These are phyloP conservation scores for Paramicrosporidium saccamoebae DNA, from an alignment of 371 early-diverging fungal genomes.

Conservation along the genomic window DNA sequence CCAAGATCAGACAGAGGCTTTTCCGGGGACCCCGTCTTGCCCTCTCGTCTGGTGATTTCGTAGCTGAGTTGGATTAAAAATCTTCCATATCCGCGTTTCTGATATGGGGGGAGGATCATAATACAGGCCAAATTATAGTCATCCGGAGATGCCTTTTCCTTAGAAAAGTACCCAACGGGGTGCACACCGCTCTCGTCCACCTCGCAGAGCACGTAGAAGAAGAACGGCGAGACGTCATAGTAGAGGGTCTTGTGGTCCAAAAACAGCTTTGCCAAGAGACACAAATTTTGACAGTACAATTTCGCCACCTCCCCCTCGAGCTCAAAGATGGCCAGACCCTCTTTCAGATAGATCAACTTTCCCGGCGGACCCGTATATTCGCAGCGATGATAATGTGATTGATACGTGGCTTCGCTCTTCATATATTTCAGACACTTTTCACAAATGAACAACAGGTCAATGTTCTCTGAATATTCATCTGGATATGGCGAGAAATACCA, in stretches of 20 bases:
- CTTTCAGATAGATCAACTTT: slow-evolving; percentile 87
- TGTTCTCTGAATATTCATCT: slow-evolving; percentile 39
- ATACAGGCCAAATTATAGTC: slow-evolving; percentile 97
- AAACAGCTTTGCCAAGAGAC: slow-evolving; percentile 89
- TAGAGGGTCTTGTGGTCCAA: slow-evolving; percentile 97
- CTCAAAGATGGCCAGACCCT: slow-evolving; percentile 54
- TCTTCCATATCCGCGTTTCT: slow-evolving; percentile 91
- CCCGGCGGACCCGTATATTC: slow-evolving; percentile 50
- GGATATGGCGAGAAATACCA: slow-evolving; percentile 98
- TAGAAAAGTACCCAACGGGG: slow-evolving; percentile 96
- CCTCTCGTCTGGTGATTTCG: slow-evolving; percentile 53
- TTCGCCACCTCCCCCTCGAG: slow-evolving; percentile 78
- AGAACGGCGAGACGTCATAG: slow-evolving; percentile 95
- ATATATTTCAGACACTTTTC: slow-evolving; percentile 92
- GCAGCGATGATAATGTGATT: neutral
- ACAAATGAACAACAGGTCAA: slow-evolving; percentile 41
- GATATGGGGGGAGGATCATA: slow-evolving; percentile 71
- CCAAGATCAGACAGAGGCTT: slow-evolving; percentile 96
- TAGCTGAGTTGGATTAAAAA: slow-evolving; percentile 87
- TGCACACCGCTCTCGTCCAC: slow-evolving; percentile 42
- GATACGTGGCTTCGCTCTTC: slow-evolving; percentile 17
- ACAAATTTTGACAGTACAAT: slow-evolving; percentile 87
- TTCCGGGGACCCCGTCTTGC: slow-evolving; percentile 73
- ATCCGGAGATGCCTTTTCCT: slow-evolving; percentile 70
- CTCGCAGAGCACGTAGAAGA: slow-evolving; percentile 84